A percentile compares a stretch with the other conserved stretches of the same genome.
Conservation (phyloP, 2,329 filamentous ascomycete species). For the Penicillium sclerotigenum region DNA sequence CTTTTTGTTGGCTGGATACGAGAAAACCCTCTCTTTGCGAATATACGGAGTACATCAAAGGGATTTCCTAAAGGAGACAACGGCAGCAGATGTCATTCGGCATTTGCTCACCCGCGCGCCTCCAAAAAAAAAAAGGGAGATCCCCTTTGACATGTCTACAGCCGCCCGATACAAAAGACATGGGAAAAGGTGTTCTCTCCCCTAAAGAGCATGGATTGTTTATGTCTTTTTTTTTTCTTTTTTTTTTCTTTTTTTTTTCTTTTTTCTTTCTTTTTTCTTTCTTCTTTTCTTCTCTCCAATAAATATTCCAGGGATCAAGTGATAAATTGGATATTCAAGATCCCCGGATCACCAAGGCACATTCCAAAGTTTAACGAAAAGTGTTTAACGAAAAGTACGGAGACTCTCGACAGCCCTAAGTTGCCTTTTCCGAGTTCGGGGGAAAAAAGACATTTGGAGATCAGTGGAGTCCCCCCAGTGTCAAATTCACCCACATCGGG, state of each 20-base stretch:
- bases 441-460: neutral
- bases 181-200: neutral
- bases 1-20: neutral
- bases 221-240: neutral
- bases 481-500: neutral
- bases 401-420: neutral
- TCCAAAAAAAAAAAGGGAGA: neutral
- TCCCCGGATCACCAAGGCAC: slow-evolving; percentile 17
- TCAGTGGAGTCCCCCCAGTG: neutral
- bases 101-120: neutral
- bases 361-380: slow-evolving; percentile 9
- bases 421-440: neutral
- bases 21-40: neutral
- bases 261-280: neutral
- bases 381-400: too few species aligned
- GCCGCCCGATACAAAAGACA: neutral
- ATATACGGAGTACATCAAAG: too few species aligned
- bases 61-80: neutral
- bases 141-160: neutral
- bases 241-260: neutral
- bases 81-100: too few species aligned
- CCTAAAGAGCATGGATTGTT: too few species aligned
- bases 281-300: neutral
- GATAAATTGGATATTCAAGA: neutral
- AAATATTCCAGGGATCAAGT: too few species aligned